Evolutionary conservation across 1,139 yeast genomes (phyloP).

Genomic region (Trichomonascaceae sp.): DNA sequence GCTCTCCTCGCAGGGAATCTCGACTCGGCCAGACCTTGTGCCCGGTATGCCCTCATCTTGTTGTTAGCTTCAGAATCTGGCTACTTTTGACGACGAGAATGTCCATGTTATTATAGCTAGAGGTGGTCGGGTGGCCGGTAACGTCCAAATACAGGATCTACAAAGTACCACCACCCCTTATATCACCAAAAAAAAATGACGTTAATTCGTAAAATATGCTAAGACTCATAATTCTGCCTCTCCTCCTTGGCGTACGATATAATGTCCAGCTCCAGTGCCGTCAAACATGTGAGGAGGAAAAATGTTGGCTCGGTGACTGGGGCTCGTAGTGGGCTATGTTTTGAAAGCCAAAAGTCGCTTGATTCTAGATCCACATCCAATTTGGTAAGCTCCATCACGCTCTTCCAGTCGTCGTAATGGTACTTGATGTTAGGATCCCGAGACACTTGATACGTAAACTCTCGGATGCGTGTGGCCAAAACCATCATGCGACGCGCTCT

Average conservation of each 20-base stretch:
- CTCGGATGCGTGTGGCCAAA: constrained; percentile 16
- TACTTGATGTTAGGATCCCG: constrained; percentile 27
- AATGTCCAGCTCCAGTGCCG: constrained; percentile 24
- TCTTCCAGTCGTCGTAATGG: constrained; percentile 35
- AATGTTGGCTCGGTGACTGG: constrained; percentile 59
- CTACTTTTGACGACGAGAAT: no score
- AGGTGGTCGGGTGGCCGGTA: no score
- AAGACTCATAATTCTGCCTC: not conserved
- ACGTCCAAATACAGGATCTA: no score
- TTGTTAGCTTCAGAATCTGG: no score
- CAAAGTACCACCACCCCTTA: no score
- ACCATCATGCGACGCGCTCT: constrained; percentile 13
- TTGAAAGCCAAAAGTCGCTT: constrained; percentile 40
- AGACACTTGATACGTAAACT: constrained; percentile 14
- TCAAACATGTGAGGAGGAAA: constrained; percentile 35
- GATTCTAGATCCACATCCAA: constrained; percentile 17
- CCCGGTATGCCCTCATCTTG: no score
- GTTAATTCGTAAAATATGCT: no score
- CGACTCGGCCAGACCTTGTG: no score
- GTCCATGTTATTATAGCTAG: no score
- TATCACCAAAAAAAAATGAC: no score
- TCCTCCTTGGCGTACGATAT: not conserved
- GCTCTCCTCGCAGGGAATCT: no score
- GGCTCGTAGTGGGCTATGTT: constrained; percentile 48
- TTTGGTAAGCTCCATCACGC: constrained; percentile 22